Percentiles rank a stretch among this genome's conserved stretches.
Conservation (phyloP, 2,329 filamentous ascomycete species). For the Xylaria multiplex region DNA sequence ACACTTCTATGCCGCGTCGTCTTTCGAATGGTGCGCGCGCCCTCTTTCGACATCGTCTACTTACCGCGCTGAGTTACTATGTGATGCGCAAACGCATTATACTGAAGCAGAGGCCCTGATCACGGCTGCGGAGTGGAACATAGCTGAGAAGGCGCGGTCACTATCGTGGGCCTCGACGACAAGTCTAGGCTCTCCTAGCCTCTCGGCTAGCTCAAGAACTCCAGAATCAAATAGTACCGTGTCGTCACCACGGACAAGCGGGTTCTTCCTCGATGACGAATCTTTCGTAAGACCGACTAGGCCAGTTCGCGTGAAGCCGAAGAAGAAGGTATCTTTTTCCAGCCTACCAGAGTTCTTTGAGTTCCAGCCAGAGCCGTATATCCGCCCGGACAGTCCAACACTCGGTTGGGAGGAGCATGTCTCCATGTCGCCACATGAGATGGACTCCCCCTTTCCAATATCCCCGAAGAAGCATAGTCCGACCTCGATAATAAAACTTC, state of each 20-base stretch:
- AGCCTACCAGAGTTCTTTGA: conserved; percentile 47
- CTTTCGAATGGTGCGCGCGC: conserved; percentile 66
- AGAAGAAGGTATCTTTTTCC: conserved; percentile 59
- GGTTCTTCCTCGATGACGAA: conserved; percentile 48
- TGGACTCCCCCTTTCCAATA: conserved; percentile 9
- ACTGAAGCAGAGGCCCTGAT: conserved; percentile 60
- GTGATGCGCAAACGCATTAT: conserved; percentile 64
- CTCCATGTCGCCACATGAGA: conserved; percentile 28
- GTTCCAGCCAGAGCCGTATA: conserved; percentile 55
- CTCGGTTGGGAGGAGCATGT: conserved; percentile 61
- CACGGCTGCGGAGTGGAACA: conserved; percentile 56
- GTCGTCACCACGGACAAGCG: conserved; percentile 60
- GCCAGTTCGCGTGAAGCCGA: conserved; percentile 39
- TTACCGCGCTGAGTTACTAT: conserved; percentile 59
- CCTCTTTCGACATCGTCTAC: conserved; percentile 58
- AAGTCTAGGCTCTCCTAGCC: conserved; percentile 58
- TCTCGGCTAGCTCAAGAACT: conserved; percentile 60
- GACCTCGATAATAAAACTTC: conserved; percentile 22
- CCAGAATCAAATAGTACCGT: conserved; percentile 55
- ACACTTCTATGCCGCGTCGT: conserved; percentile 70
- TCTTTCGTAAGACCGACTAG: conserved; percentile 23
- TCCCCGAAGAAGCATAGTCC: conserved; percentile 20
- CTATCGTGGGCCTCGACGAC: conserved; percentile 53
- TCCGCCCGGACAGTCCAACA: conserved; percentile 69
- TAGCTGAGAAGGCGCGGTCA: conserved; percentile 51